Conservation (phyloP, 2,329 filamentous ascomycete species). For the Talaromyces albobiverticillius region DNA sequence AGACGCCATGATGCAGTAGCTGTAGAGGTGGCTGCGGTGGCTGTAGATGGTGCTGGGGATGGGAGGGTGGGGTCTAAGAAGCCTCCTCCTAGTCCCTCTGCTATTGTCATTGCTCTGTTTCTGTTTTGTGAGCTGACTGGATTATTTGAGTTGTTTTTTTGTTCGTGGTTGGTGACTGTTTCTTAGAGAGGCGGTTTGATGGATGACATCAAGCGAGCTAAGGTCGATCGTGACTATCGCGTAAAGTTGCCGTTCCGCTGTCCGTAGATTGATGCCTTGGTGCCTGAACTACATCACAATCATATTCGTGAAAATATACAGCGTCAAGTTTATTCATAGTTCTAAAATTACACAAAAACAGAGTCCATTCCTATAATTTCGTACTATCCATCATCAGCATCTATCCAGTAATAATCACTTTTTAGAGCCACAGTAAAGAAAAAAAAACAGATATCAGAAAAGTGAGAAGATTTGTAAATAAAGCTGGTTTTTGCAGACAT, state of each 20-base stretch:
- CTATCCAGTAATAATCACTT: not conserved
- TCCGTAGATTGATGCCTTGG: not conserved
- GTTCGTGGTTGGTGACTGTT: too few relatives aligned
- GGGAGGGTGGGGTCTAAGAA: conserved; percentile 38
- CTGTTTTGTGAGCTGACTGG: too few relatives aligned
- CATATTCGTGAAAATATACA: too few relatives aligned
- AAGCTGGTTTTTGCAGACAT: conserved; percentile 63
- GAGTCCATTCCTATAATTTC: too few relatives aligned
- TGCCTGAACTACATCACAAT: not conserved
- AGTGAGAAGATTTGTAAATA: conserved; percentile 60
- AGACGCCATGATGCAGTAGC: conserved; percentile 42
- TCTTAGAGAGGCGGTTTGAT: too few relatives aligned
- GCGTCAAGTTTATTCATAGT: too few relatives aligned
- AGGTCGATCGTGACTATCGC: conserved; percentile 1
- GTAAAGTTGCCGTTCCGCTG: conserved; percentile 10
- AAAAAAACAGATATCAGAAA: not conserved
- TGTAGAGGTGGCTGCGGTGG: conserved; percentile 33
- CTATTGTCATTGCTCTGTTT: not conserved
- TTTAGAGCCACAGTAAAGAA: not conserved
- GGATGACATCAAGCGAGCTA: too few relatives aligned
- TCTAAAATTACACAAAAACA: too few relatives aligned
- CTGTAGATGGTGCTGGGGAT: conserved; percentile 50
- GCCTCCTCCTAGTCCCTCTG: conserved; percentile 29
- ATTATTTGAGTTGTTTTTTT: too few relatives aligned
- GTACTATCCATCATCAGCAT: not conserved